A percentile compares a stretch with the other conserved stretches of the same genome.
Evolutionary conservation across 148 eudicot genomes (phyloP).

Genomic region (Camellia sinensis): DNA sequence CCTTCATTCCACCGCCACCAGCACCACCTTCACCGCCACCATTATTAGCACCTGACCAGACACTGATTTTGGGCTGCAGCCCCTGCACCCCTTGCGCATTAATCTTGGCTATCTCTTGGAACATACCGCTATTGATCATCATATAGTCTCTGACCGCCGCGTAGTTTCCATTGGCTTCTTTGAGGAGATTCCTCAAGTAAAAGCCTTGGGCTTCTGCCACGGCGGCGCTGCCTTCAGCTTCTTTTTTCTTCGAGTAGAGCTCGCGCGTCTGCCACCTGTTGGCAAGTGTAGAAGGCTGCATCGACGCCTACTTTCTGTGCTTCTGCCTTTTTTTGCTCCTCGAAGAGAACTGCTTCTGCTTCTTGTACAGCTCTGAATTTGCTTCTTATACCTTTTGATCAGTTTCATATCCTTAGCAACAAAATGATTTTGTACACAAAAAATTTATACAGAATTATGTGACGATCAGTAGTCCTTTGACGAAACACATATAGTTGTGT

Average conservation of each 20-base stretch:
- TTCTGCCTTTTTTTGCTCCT: no score
- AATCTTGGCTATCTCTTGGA: constrained; percentile 30
- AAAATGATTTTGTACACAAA: no score
- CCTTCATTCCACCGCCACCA: constrained; percentile 19
- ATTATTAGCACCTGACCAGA: constrained; percentile 29
- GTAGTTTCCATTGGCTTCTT: constrained; percentile 25
- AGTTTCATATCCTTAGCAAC: no score
- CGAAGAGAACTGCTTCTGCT: no score
- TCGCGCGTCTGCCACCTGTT: no score
- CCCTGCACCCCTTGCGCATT: constrained; percentile 27
- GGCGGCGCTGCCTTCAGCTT: constrained; percentile 32
- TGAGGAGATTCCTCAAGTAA: constrained; percentile 18
- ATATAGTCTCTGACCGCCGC: constrained; percentile 29
- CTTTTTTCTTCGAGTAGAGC: constrained; percentile 23
- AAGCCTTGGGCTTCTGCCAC: constrained; percentile 26
- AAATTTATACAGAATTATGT: no score
- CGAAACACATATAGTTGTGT: no score
- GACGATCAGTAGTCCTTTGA: no score
- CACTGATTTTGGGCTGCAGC: constrained; percentile 33
- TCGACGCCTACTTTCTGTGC: no score
- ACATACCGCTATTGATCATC: constrained; percentile 26
- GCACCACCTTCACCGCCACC: neutral
- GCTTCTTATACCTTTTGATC: no score
- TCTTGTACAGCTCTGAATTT: no score
- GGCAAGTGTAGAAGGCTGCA: no score